These are phyloP conservation scores for Coelastrella sp. DNA, from an alignment of 139 green algal species.

Conservation along the genomic window DNA sequence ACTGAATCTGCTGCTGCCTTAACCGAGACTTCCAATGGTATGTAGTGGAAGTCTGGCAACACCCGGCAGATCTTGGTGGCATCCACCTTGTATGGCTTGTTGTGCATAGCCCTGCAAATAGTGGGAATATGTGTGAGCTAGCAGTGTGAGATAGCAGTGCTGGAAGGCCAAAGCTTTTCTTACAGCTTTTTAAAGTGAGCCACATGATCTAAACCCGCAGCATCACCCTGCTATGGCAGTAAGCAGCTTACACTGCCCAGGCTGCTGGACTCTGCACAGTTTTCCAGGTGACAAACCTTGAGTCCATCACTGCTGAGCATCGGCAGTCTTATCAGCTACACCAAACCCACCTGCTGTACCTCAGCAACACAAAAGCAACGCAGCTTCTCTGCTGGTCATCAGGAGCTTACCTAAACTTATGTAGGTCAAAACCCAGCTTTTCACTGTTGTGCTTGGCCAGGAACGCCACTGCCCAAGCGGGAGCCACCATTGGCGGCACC, in stretches of 20 bases:
- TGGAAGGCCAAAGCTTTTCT: not conserved
- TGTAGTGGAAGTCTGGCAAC: constrained; percentile 27
- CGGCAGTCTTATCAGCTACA: too few species aligned
- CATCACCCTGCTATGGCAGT: not conserved
- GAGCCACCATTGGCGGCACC: not conserved
- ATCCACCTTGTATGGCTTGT: constrained; percentile 42
- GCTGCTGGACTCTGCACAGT: too few species aligned
- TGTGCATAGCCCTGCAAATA: constrained; percentile 32
- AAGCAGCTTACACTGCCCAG: not conserved
- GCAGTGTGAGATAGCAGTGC: not conserved
- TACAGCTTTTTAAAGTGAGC: too few species aligned
- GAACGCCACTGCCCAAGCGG: not conserved
- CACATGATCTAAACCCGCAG: too few species aligned
- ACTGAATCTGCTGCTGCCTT: constrained; percentile 27
- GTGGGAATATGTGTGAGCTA: too few species aligned
- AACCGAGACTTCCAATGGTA: constrained; percentile 12
- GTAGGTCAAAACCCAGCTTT: constrained; percentile 37
- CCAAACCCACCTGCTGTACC: too few species aligned
- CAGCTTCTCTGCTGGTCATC: not conserved
- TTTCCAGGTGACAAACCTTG: too few species aligned
- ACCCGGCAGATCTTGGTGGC: not conserved
- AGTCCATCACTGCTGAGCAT: too few species aligned
- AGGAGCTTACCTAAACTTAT: constrained; percentile 27
- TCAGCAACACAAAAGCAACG: too few species aligned
- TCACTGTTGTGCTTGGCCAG: constrained; percentile 18